Conservation (phyloP, 495 filamentous ascomycete species). For the Filosporella fistucella region DNA sequence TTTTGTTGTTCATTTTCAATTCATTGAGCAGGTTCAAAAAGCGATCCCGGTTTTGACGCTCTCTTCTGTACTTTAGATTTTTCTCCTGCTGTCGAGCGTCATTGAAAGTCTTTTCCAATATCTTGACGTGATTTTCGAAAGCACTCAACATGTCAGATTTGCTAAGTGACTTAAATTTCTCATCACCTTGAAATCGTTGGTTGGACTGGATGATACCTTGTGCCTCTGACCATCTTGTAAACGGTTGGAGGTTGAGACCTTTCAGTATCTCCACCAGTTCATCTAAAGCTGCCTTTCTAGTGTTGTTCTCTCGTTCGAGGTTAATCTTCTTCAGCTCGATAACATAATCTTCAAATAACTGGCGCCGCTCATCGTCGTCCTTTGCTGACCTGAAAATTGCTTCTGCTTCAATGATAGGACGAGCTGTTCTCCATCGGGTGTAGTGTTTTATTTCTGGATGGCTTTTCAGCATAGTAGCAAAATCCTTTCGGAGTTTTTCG, state of each 20-base stretch:
- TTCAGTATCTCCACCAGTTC: slow-evolving; percentile 77
- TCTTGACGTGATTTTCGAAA: slow-evolving; percentile 93
- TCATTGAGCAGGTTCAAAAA: slow-evolving; percentile 72
- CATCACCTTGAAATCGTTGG: slow-evolving; percentile 74
- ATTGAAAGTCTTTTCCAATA: slow-evolving; percentile 83
- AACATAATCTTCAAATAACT: slow-evolving; percentile 94
- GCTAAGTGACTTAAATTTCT: slow-evolving; percentile 82
- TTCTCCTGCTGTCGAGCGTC: slow-evolving; percentile 85
- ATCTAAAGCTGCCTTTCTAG: slow-evolving; percentile 79
- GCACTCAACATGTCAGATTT: slow-evolving; percentile 88
- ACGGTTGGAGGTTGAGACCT: slow-evolving; percentile 82
- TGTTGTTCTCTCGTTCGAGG: slow-evolving; percentile 64
- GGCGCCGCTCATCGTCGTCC: slow-evolving; percentile 82
- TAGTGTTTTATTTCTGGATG: slow-evolving; percentile 98
- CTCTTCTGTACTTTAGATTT: slow-evolving; percentile 69
- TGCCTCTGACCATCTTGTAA: slow-evolving; percentile 92
- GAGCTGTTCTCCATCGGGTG: slow-evolving; percentile 95
- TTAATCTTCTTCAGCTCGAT: slow-evolving; percentile 75
- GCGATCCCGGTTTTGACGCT: slow-evolving; percentile 78
- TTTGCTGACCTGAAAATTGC: slow-evolving; percentile 89
- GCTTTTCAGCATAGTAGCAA: slow-evolving; percentile 90
- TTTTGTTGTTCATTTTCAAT: slow-evolving; percentile 69
- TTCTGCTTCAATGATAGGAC: slow-evolving; percentile 92
- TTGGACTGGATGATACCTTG: slow-evolving; percentile 76
- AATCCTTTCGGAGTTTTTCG: slow-evolving; percentile 89